Conservation (phyloP, 2,329 filamentous ascomycete genomes). For the Pseudogymnoascus sp. region DNA sequence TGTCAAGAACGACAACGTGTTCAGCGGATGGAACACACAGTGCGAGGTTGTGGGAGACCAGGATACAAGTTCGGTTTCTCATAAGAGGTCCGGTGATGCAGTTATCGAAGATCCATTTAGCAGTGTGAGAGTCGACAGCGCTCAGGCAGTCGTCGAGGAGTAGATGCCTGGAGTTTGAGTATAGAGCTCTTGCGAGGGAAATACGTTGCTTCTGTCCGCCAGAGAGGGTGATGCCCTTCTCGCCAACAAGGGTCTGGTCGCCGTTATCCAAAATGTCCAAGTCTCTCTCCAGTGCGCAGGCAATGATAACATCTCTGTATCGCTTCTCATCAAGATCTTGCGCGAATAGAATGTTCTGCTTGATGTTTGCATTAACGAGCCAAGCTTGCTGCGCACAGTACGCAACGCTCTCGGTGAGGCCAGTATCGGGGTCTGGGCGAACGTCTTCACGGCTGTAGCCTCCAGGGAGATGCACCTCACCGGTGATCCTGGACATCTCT, state of each 20-base stretch:
- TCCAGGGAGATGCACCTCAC: conserved; percentile 76
- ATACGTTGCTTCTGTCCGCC: conserved; percentile 97
- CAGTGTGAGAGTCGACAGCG: conserved; percentile 93
- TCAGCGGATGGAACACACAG: conserved; percentile 74
- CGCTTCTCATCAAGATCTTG: conserved; percentile 70
- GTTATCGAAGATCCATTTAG: conserved; percentile 95
- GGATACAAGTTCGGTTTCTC: conserved; percentile 78
- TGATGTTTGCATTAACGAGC: conserved; percentile 92
- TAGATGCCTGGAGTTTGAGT: conserved; percentile 85
- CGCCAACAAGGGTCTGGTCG: conserved; percentile 87
- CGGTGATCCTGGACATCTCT: conserved; percentile 83
- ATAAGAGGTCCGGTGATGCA: conserved; percentile 86
- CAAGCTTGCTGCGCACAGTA: conserved; percentile 97
- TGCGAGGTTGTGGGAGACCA: conserved; percentile 93
- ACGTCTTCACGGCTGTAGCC: conserved; percentile 80
- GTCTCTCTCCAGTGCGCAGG: conserved; percentile 85
- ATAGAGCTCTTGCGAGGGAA: conserved; percentile 91
- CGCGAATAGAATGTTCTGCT: conserved; percentile 91
- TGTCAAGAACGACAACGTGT: conserved; percentile 77
- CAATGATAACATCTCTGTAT: conserved; percentile 80
- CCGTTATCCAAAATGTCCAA: conserved; percentile 86
- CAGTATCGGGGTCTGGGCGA: conserved; percentile 70
- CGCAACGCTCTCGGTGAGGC: conserved; percentile 82
- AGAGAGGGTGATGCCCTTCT: conserved; percentile 94
- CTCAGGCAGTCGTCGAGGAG: conserved; percentile 92